phyloP scores from a whole-genome alignment of 208 protist species.

The Wallacemonas rigidus region DNA sequence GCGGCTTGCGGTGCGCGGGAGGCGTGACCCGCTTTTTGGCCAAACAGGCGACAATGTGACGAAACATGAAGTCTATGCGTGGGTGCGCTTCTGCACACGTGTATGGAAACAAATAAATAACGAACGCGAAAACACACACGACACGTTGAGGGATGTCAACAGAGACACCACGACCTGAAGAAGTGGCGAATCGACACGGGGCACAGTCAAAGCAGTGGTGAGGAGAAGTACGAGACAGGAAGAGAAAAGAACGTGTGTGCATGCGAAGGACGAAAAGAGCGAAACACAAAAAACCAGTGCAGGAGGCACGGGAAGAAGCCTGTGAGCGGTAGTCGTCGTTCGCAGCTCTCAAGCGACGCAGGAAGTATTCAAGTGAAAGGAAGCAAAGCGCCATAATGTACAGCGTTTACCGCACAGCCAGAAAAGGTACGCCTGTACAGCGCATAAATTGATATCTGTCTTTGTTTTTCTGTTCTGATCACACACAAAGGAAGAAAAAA shows the following conservation, averaged over 20 bases:
- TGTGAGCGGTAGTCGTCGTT: too few relatives aligned
- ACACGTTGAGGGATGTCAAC: too few relatives aligned
- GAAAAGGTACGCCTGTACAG: too few relatives aligned
- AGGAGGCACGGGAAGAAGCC: too few relatives aligned
- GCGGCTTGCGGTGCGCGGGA: slow-evolving; percentile 23
- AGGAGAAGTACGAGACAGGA: neutral
- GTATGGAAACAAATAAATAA: neutral
- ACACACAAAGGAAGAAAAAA: too few relatives aligned
- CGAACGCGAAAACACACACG: slow-evolving; percentile 2
- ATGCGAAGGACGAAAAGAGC: slow-evolving; percentile 16
- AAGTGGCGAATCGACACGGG: neutral
- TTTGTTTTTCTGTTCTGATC: too few relatives aligned
- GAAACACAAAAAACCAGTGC: slow-evolving; percentile 17
- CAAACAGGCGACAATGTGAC: neutral
- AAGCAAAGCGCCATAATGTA: too few relatives aligned
- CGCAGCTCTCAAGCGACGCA: too few relatives aligned
- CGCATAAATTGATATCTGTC: too few relatives aligned
- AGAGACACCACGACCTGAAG: too few relatives aligned
- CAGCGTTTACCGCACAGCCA: too few relatives aligned
- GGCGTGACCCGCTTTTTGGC: slow-evolving; percentile 29
- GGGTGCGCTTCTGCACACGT: neutral
- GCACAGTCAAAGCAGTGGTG: neutral
- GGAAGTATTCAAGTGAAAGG: too few relatives aligned
- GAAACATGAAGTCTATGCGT: slow-evolving; percentile 18
- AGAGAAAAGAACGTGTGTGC: neutral